phyloP scores from a whole-genome alignment of 768 basidiomycete species.

The Kwoniella europaea region DNA sequence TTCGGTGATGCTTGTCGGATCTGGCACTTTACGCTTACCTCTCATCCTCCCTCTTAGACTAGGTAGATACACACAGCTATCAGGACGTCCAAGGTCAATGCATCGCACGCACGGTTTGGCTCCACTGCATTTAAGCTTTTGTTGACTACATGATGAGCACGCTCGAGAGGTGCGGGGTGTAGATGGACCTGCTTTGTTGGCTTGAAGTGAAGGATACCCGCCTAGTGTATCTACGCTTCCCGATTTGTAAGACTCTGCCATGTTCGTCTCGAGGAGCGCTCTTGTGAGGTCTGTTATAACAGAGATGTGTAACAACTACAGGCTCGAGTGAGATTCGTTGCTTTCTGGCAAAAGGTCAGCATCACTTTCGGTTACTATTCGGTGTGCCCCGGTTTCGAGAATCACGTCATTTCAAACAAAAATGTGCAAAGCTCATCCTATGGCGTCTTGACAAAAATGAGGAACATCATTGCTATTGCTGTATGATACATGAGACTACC shows the following conservation, averaged over 20 bases:
- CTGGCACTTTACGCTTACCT: conserved; percentile 22
- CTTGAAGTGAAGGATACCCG: neutral
- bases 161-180: conserved; percentile 25
- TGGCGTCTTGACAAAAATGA: conserved; percentile 3
- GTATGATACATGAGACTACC: neutral
- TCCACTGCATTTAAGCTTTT: conserved; percentile 40
- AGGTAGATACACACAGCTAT: conserved; percentile 38
- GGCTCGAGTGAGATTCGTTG: no score
- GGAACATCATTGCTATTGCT: neutral
- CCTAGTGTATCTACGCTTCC: neutral
- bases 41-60: conserved; percentile 40
- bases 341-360: neutral
- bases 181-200: neutral
- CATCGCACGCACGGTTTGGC: conserved; percentile 42
- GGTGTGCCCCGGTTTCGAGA: neutral
- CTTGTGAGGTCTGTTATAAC: no score
- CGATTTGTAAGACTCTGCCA: no score
- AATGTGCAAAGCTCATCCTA: conserved; percentile 6
- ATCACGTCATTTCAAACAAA: conserved; percentile 10
- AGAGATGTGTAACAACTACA: no score
- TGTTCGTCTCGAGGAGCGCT: no score
- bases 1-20: neutral
- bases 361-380: neutral
- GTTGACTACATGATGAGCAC: conserved; percentile 37
- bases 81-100: neutral